Evolutionary conservation across 768 basidiomycete species (phyloP), one percentile per base, ranked within the genome.

Genomic region (Mycena rebaudengoi): DNA sequence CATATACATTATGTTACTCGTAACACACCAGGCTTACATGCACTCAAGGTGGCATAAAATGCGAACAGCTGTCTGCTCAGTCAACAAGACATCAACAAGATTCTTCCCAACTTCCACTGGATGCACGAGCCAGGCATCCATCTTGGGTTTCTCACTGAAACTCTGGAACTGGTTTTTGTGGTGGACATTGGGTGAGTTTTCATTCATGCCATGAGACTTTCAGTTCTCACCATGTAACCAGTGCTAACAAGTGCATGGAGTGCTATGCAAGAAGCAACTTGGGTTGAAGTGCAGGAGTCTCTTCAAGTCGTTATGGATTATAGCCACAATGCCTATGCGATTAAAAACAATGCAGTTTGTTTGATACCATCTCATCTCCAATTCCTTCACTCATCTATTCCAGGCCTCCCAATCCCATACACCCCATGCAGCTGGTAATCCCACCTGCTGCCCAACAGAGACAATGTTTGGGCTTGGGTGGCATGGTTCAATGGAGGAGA

Each of bases 271-370:
- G 16, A n/a, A 4, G 18, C 3, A 35, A 35, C 46, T 5, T 16
- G 37, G 3, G 10, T 16, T 35, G 32, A 30, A 20, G 26, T 43
- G 18, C 59, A 53, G 25, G 29, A 44, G 6, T 43, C 49, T 1
- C 49, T 60, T 2, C 49, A 53, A 21, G 33, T 30, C 28, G 23
- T 61, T 20, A 61, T 61, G 60, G 60, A 61, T 29, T 61, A 43
- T 12, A 21, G 50, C 18, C 41, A 53, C 16, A 13, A 33, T 20
- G 51, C n/a, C 6, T 41, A 45, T 44, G 8, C 20, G 8, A 53
- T 61, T 43, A 61, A 14, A 3, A 61, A 53, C 43, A 61, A 61
- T 30, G 32, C 29, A 18, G 41, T n/a, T n/a, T n/a, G n/a, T 61
- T 35, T 21, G 41, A 11, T 13, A 11, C 32, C 37, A 16, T 10